Conservation (phyloP, 805 yeast genomes). For the Schizosaccharomyces pombe region DNA sequence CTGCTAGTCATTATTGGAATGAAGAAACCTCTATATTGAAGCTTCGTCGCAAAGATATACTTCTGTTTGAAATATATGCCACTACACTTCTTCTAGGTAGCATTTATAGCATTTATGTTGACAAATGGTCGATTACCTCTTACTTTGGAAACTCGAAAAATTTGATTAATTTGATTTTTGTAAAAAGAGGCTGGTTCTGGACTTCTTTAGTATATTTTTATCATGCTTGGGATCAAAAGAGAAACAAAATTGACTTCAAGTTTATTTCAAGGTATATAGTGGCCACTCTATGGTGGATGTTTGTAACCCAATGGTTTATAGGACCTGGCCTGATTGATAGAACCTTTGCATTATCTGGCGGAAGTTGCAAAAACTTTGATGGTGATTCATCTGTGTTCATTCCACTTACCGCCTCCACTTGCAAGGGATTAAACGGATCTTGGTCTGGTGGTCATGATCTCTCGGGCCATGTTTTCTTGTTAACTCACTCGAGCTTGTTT, state of each 20-base stretch:
- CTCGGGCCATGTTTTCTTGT: conserved; percentile 71
- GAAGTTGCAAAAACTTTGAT: conserved; percentile 28
- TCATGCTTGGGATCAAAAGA: conserved; percentile 7
- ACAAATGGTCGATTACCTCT: background rate
- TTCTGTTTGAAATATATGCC: background rate
- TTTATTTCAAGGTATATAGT: conserved; percentile 21
- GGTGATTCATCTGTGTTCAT: background rate
- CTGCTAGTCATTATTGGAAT: background rate
- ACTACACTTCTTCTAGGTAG: background rate
- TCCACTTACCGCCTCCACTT: conserved; percentile 17
- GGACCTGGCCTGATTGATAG: conserved; percentile 79
- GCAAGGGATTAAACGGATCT: conserved; percentile 37
- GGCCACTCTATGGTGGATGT: conserved; percentile 58
- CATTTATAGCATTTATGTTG: background rate
- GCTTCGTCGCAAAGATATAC: background rate
- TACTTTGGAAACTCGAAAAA: conserved; percentile 32
- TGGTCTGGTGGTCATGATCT: conserved; percentile 91
- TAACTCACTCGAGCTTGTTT: conserved; percentile 41
- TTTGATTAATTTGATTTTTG: conserved; percentile 47
- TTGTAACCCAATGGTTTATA: conserved; percentile 71
- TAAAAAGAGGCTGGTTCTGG: conserved; percentile 89
- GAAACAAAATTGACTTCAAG: conserved; percentile 3
- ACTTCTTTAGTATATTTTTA: conserved; percentile 26
- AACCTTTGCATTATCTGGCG: conserved; percentile 61
- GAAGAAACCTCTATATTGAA: background rate